Conservation (phyloP, 2,329 filamentous ascomycete species). For the Xylaria arbuscula region DNA sequence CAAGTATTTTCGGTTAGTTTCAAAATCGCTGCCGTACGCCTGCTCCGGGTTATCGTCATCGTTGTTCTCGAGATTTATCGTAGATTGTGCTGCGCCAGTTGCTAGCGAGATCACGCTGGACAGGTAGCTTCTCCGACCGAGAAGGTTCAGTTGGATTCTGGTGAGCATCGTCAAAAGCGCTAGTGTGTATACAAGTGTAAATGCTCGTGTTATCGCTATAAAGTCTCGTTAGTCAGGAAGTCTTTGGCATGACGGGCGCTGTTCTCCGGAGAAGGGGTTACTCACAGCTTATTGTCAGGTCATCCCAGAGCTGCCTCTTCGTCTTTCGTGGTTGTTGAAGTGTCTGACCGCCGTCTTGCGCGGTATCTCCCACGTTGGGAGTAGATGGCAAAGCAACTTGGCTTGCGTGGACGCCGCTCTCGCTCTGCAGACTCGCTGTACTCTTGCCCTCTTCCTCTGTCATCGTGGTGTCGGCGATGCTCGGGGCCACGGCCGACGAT, state of each 20-base stretch:
- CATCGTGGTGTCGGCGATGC: conserved; percentile 75
- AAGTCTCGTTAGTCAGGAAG: conserved; percentile 25
- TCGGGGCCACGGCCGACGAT: conserved; percentile 61
- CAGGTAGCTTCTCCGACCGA: conserved; percentile 93
- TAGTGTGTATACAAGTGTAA: conserved; percentile 92
- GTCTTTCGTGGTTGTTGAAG: conserved; percentile 72
- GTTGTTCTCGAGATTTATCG: conserved; percentile 91
- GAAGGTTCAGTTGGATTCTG: conserved; percentile 94
- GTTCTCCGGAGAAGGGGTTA: conserved; percentile 37
- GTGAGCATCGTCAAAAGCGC: conserved; percentile 91
- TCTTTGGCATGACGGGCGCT: neutral
- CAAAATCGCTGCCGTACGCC: conserved; percentile 90
- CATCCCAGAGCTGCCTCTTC: conserved; percentile 96
- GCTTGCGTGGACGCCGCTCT: conserved; percentile 85
- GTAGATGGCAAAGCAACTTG: conserved; percentile 72
- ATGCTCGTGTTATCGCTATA: conserved; percentile 86
- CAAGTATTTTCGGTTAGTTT: conserved; percentile 93
- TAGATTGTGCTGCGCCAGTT: conserved; percentile 76
- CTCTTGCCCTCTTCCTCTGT: conserved; percentile 87
- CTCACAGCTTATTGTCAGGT: conserved; percentile 94
- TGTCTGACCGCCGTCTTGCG: conserved; percentile 55
- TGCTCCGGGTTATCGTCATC: conserved; percentile 88
- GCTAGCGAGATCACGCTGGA: conserved; percentile 94
- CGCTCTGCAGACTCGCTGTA: conserved; percentile 78
- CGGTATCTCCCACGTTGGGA: conserved; percentile 55